Evolutionary conservation across 2,329 filamentous ascomycete genomes (phyloP), one percentile per base, ranked within the genome.

Genomic region (Onygenales sp.): DNA sequence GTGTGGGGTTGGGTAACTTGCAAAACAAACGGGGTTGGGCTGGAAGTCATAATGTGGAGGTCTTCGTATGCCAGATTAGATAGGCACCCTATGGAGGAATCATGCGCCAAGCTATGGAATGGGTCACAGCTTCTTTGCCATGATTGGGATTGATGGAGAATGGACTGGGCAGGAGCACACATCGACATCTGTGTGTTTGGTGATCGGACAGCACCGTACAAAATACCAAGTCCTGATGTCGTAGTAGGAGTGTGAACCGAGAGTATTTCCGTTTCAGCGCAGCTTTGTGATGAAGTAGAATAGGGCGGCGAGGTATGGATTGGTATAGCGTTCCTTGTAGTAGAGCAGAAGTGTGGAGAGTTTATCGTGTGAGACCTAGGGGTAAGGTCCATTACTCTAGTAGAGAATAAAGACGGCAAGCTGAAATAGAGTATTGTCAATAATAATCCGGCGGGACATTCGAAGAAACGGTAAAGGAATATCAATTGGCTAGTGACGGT

Each of bases 181-280:
- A 58, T 53, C 14, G 57, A 56, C 32, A 61, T 34, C n/a, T 63
- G 61, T n/a, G 57, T 53, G 27, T 58, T 57, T 2, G 56, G 42
- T 31, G 59, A 48, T n/a, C 63, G 62, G n/a, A 62, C 56, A 6
- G 57, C 59, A 51, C 61, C 62, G 43, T 61, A 54, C 9, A 64
- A 61, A 27, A 70, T 67, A 2, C 68, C 69, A 31, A 71, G 53
- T 8, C 68, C 67, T 5, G 21, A 27, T 27, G 21, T 27, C 21
- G 21, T 27, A 32, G 60, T 47, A 37, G 61, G 57, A 21, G 61
- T 54, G 54, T 52, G 56, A 32, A 43, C 52, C 31, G 46, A 52
- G 53, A 54, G 34, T 40, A 51, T 42, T 42, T 56, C 56, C 39
- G 49, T 53, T 42, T 58, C 52, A 17, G 53, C 43, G 43, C 39